phyloP scores from a whole-genome alignment of 2,329 filamentous ascomycete species.

The Meredithiella fracta region DNA sequence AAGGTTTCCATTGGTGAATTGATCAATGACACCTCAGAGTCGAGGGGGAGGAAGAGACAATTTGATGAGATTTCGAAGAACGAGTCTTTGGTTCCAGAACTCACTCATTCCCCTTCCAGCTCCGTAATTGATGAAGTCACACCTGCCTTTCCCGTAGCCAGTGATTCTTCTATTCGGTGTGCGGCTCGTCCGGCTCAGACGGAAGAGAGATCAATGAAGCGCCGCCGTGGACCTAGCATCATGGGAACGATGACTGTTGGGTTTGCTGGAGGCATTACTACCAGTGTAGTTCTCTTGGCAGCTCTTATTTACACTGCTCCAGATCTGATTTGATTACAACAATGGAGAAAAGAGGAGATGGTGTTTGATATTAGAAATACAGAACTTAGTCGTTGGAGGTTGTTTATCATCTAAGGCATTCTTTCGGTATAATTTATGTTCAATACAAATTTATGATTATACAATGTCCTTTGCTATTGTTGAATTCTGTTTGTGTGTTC shows the following conservation, averaged over 20 bases:
- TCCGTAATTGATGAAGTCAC: too few species aligned
- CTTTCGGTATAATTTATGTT: background rate
- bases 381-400: background rate
- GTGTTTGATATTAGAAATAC: background rate
- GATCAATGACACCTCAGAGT: too few species aligned
- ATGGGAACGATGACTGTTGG: conserved; percentile 5
- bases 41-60: too few species aligned
- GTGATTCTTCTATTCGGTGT: too few species aligned
- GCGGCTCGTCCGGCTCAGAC: background rate
- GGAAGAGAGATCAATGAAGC: conserved; percentile 18
- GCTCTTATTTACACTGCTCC: conserved; percentile 26
- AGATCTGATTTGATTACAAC: conserved; percentile 16
- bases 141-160: too few species aligned
- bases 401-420: background rate
- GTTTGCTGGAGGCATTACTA: conserved; percentile 20
- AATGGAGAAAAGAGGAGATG: background rate
- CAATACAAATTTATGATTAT: background rate
- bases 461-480: background rate
- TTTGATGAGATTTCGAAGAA: too few species aligned
- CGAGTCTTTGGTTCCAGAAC: too few species aligned
- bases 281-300: conserved; percentile 22
- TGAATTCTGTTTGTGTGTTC: background rate
- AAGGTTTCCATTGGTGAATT: too few species aligned
- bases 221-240: conserved; percentile 14
- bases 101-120: too few species aligned